phyloP scores from a whole-genome alignment of 2,329 filamentous ascomycete genomes.

The Colletotrichum sp. region DNA sequence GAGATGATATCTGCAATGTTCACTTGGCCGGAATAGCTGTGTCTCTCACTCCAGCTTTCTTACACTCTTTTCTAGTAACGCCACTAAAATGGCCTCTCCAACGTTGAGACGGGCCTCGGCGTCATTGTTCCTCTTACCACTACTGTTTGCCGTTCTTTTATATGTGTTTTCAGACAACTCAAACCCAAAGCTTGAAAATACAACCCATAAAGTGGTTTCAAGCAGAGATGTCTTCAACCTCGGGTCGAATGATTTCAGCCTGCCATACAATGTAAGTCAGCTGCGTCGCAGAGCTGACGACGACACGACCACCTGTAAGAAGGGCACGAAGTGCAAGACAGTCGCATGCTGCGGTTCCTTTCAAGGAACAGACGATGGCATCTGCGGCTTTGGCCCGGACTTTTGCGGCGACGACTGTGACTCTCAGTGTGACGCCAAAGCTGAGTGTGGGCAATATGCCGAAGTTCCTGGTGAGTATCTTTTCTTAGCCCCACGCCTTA shows the following conservation, averaged over 20 bases:
- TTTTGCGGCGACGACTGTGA: background rate
- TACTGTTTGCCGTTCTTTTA: background rate
- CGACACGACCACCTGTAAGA: background rate
- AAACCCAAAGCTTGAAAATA: background rate
- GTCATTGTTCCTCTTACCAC: background rate
- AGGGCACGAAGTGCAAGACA: background rate
- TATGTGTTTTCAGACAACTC: background rate
- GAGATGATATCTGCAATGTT: background rate
- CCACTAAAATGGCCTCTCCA: background rate
- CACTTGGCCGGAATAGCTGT: background rate
- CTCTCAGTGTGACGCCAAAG: background rate
- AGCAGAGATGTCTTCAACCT: background rate
- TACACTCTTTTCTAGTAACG: background rate
- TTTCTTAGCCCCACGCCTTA: fast-evolving
- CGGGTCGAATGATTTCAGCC: background rate
- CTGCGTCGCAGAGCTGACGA: background rate
- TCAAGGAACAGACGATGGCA: background rate
- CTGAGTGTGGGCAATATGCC: background rate
- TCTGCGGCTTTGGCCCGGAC: background rate
- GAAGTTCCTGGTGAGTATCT: background rate
- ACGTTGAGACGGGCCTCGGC: background rate
- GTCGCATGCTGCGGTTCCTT: background rate
- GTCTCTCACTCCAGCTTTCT: background rate
- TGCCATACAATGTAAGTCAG: background rate
- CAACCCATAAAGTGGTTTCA: background rate